A percentile compares a stretch with the other conserved stretches of the same genome.
Conservation (phyloP, 352 stramenopile genomes). For the Phytophthora brassicae region DNA sequence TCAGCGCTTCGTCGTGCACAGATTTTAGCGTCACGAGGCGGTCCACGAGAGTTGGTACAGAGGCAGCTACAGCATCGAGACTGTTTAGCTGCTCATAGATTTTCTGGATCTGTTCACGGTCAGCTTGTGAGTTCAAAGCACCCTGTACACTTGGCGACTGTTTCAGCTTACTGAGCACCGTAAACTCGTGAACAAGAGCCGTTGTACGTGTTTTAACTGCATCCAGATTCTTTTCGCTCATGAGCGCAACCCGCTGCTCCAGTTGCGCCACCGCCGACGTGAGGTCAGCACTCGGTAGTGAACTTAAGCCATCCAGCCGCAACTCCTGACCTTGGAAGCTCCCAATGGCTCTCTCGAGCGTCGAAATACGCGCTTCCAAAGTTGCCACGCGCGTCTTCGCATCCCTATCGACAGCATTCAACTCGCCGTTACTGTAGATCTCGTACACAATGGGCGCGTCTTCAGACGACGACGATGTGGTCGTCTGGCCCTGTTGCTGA, state of each 20-base stretch:
- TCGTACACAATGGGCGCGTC: constrained; percentile 69
- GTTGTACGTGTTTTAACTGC: constrained; percentile 77
- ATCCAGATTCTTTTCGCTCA: constrained; percentile 80
- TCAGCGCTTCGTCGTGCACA: constrained; percentile 67
- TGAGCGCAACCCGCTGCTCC: constrained; percentile 66
- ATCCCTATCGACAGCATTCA: constrained; percentile 68
- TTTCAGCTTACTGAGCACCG: constrained; percentile 77
- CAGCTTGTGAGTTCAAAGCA: constrained; percentile 55
- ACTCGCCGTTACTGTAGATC: constrained; percentile 78
- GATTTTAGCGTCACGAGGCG: constrained; percentile 70
- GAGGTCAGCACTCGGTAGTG: constrained; percentile 34
- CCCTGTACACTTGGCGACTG: constrained; percentile 64
- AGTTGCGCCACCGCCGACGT: constrained; percentile 54
- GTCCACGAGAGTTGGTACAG: constrained; percentile 70
- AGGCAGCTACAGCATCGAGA: constrained; percentile 58
- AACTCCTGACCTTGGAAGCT: constrained; percentile 54
- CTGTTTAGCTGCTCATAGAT: constrained; percentile 71
- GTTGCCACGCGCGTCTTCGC: constrained; percentile 58
- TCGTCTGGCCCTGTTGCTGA: constrained; percentile 34
- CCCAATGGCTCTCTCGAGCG: constrained; percentile 61
- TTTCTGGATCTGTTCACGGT: constrained; percentile 67
- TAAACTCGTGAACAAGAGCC: constrained; percentile 77
- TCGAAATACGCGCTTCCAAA: constrained; percentile 62
- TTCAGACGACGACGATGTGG: constrained; percentile 3
- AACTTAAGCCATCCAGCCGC: constrained; percentile 42